Conservation (phyloP, 495 filamentous ascomycete genomes). For the Lasiosphaeria ovina region DNA sequence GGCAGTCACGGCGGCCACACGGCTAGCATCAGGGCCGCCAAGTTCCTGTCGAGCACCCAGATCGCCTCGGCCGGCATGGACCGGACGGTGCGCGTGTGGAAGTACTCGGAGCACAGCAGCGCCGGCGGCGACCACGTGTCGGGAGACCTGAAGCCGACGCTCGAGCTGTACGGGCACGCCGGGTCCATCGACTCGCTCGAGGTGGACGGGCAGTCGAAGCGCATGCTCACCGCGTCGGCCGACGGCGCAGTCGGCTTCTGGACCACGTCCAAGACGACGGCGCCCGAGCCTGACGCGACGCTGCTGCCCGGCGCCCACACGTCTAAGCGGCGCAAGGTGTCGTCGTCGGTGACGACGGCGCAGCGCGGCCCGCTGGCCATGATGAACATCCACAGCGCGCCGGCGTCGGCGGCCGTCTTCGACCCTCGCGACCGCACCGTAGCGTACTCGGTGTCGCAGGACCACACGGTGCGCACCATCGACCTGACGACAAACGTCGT, state of each 20-base stretch:
- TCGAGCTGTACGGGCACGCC: conserved; percentile 88
- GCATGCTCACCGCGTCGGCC: conserved; percentile 76
- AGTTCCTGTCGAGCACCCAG: conserved; percentile 71
- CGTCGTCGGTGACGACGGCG: conserved; percentile 59
- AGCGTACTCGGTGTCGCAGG: conserved; percentile 83
- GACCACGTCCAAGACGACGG: conserved; percentile 70
- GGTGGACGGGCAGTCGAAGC: conserved; percentile 69
- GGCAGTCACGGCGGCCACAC: conserved; percentile 67
- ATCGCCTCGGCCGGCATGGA: conserved; percentile 81
- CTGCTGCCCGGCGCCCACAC: conserved; percentile 61
- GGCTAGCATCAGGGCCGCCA: conserved; percentile 72
- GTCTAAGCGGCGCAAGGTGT: conserved; percentile 77
- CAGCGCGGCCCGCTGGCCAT: conserved; percentile 78
- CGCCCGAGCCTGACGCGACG: conserved; percentile 63
- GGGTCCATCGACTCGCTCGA: conserved; percentile 70
- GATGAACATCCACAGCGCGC: conserved; percentile 65
- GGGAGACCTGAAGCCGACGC: conserved; percentile 65
- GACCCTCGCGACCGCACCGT: conserved; percentile 80
- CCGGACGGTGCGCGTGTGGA: conserved; percentile 81
- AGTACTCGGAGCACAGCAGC: conserved; percentile 58
- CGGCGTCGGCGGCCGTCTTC: conserved; percentile 76
- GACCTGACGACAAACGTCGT: conserved; percentile 74
- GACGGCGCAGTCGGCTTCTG: conserved; percentile 83
- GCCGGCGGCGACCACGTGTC: conserved; percentile 48
- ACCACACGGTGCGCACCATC: conserved; percentile 87